Base-by-base conservation (phyloP, 176 grass and related monocot species). In the Eragrostis curvula region DNA sequence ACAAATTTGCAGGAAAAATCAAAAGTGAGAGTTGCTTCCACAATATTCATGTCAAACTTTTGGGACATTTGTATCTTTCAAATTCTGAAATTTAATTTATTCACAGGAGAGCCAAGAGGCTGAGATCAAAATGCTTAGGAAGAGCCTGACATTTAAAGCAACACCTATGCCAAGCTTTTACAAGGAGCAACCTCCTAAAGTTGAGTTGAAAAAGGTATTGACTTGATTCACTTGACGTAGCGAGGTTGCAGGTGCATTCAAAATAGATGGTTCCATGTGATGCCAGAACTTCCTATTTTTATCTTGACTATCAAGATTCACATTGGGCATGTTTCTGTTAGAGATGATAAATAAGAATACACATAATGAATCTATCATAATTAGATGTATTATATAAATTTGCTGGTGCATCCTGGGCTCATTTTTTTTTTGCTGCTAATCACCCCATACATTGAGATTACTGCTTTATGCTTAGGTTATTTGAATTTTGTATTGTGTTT, bases 121-220 rank as follows among this genome's bases (percentile, higher is more conserved):
- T 76, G 96, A 98, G 82, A 95, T 98, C 82, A 95, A 89, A 89
- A 65, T 85, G 68, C 84, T 98, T 68, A 94, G 96, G 79, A 98
- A 98, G 88, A 98, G 92, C 86, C 85, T 98, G 74, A 93, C 83
- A 73, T 93, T 95, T 83, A 98, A 95, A 93, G 96, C 96, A 24
- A 68, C 88, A 14, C 96, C 96, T 75, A 93, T 98, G 92, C 96
- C 96, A 79, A 95, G 79, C 84, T 98, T 98, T 88, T 98, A 98
- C 73, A 92, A 98, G 79, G 92, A 98, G 84, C 81, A 86, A 23
- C 92, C 89, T 81, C 90, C 92, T 49, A 98, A 93, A 98, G 86
- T 81, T 80, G 96, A 95, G 64, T 66, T 98, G 28, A 98, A 95
- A 88, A 98, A 98, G 96, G 96, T 98, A 91, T 14, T 27, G 6